Evolutionary conservation across 2,329 filamentous ascomycete species (phyloP).

Genomic region (Myriangium duriaei): DNA sequence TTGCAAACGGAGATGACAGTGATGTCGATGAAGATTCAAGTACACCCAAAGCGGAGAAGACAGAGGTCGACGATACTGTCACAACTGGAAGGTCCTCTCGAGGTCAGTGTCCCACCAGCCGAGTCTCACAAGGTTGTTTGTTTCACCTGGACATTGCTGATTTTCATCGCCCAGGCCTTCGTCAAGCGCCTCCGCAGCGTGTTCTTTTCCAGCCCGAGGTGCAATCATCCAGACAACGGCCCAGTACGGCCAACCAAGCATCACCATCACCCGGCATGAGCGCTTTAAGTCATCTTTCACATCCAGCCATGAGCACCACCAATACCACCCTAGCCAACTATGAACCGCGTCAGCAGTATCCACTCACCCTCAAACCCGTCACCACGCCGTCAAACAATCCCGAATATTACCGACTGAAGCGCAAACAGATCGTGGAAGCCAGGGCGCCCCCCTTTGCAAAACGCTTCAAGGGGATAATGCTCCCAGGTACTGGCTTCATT

Average conservation of each 20-base stretch:
- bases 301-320: conserved; percentile 14
- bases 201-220: conserved; percentile 78
- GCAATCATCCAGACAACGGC: conserved; percentile 50
- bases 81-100: conserved; percentile 22
- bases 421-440: conserved; percentile 33
- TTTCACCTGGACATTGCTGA: conserved; percentile 1
- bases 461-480: conserved; percentile 42
- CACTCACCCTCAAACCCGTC: conserved; percentile 59
- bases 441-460: conserved; percentile 32
- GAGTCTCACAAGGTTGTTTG: not conserved
- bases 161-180: conserved; percentile 36
- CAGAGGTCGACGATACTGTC: conserved; percentile 38
- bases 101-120: conserved; percentile 13
- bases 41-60: conserved; percentile 40
- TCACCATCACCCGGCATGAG: conserved; percentile 35
- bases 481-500: conserved; percentile 48
- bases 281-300: conserved; percentile 21
- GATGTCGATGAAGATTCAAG: conserved; percentile 37
- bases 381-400: conserved; percentile 65
- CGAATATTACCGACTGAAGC: conserved; percentile 49
- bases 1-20: conserved; percentile 42
- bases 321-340: conserved; percentile 51
- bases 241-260: conserved; percentile 28
- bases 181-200: conserved; percentile 74
- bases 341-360: conserved; percentile 51